A percentile compares a stretch with the other conserved stretches of the same genome.
Evolutionary conservation across 331 rosid species (phyloP).

Genomic region (Acacia pycnantha): DNA sequence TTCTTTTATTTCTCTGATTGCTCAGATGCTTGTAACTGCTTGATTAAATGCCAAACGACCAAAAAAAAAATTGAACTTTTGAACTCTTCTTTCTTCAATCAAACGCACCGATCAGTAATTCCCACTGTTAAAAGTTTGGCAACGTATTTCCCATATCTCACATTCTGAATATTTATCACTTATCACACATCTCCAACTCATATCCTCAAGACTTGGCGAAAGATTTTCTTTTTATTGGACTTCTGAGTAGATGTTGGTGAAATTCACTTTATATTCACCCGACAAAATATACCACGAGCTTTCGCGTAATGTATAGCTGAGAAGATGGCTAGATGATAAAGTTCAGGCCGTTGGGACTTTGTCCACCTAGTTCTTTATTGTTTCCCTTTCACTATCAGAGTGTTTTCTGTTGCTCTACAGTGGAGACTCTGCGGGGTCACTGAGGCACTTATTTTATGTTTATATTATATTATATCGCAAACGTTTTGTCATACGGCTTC

Average conservation of each 20-base stretch:
- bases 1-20: neutral
- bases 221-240: neutral
- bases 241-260: neutral
- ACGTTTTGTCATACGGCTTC: neutral
- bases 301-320: neutral
- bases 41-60: neutral
- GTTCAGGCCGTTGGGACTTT: neutral
- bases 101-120: neutral
- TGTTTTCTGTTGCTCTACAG: neutral
- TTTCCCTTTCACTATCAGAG: neutral
- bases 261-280: neutral
- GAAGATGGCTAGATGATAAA: neutral
- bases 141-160: neutral
- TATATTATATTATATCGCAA: neutral
- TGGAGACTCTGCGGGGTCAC: neutral
- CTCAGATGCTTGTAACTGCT: neutral
- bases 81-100: neutral
- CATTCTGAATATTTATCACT: neutral
- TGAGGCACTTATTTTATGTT: neutral
- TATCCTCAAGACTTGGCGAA: neutral
- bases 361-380: neutral
- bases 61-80: neutral
- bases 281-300: neutral
- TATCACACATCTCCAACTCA: neutral
- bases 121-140: neutral